These are phyloP conservation scores for Fusarium begoniae DNA, from an alignment of 2,329 filamentous ascomycete genomes.

Conservation along the genomic window DNA sequence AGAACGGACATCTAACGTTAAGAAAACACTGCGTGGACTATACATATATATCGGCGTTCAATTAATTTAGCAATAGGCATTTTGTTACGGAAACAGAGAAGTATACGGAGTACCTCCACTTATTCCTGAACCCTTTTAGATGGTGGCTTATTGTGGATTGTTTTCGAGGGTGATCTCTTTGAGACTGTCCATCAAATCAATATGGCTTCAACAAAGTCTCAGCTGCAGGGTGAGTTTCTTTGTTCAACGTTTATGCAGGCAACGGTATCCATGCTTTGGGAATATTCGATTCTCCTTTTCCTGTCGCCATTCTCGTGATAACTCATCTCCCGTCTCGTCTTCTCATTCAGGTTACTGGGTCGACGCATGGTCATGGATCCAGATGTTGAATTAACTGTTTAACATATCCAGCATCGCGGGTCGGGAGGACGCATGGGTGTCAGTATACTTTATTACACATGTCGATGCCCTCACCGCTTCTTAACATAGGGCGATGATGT, in stretches of 20 bases:
- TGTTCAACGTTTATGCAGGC: conserved; percentile 9
- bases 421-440: conserved; percentile 31
- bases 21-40: neutral
- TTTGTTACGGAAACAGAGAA: neutral
- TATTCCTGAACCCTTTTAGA: neutral
- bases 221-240: conserved; percentile 23
- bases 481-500: conserved; percentile 40
- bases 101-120: neutral
- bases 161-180: conserved; percentile 10
- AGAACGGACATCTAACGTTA: neutral
- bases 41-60: neutral
- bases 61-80: neutral
- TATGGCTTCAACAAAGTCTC: conserved; percentile 4
- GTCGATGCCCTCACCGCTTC: conserved; percentile 41
- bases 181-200: conserved; percentile 7
- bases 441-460: conserved; percentile 11
- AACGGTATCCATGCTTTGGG: conserved; percentile 14
- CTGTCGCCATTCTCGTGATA: conserved; percentile 14
- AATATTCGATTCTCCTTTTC: conserved; percentile 1
- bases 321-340: conserved; percentile 15
- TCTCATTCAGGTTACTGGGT: conserved; percentile 37
- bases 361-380: conserved; percentile 31
- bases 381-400: conserved; percentile 29
- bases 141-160: conserved; percentile 18
- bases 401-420: conserved; percentile 23